Conservation (phyloP, 495 filamentous ascomycete genomes). For the Neurospora hispaniola region DNA sequence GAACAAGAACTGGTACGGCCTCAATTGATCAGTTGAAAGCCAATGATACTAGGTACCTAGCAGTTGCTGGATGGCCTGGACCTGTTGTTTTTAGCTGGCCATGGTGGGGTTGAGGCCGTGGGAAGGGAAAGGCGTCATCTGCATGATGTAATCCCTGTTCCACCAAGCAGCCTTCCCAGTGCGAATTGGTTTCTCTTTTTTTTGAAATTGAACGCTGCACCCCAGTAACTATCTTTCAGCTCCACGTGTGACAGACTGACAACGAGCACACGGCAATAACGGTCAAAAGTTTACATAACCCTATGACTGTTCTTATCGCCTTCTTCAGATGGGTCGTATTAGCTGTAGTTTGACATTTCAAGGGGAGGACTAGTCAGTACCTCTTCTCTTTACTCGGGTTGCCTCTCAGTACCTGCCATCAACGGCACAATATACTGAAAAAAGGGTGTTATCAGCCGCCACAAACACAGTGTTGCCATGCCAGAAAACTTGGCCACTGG, state of each 20-base stretch:
- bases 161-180: constrained; percentile 5
- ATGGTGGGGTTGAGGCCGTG: constrained; percentile 8
- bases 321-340: not conserved
- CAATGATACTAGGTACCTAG: not conserved
- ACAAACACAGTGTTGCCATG: constrained; percentile 9
- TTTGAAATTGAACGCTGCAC: not conserved
- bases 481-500: constrained; percentile 13
- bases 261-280: not conserved
- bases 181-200: constrained; percentile 10
- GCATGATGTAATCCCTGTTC: constrained; percentile 12
- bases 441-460: not conserved
- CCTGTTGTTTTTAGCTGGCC: not conserved
- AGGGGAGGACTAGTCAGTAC: not conserved
- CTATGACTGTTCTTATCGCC: not conserved
- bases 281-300: not conserved
- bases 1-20: not conserved
- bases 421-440: not conserved
- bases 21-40: not conserved
- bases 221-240: not conserved
- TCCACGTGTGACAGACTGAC: not conserved
- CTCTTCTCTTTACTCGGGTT: not conserved
- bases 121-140: constrained; percentile 10
- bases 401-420: not conserved
- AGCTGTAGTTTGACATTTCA: not conserved
- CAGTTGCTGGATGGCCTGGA: constrained; percentile 5